Conservation (phyloP, 805 yeast species). For the Teunomyces kruisii region DNA sequence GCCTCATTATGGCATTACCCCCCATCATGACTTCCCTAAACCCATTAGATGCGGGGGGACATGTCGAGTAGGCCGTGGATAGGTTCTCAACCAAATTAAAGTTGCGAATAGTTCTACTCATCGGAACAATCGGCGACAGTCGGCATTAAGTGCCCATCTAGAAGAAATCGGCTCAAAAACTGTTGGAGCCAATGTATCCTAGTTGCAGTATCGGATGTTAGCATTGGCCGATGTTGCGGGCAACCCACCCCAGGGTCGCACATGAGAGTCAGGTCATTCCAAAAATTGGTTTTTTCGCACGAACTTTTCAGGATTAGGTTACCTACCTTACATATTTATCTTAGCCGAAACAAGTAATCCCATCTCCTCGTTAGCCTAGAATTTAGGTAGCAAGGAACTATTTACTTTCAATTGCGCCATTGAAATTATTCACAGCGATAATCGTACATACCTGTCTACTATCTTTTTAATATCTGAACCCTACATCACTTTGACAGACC, state of each 20-base stretch:
- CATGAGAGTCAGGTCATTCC: constrained; percentile 1
- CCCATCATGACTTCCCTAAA: too few species aligned
- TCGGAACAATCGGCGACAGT: too few species aligned
- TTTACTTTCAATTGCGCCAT: not conserved
- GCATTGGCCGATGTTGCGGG: constrained; percentile 1
- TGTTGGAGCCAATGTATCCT: too few species aligned
- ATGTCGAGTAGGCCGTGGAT: too few species aligned
- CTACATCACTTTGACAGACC: not conserved
- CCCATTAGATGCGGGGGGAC: too few species aligned
- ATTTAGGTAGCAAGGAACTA: not conserved
- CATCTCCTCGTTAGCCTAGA: not conserved
- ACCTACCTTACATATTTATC: not conserved
- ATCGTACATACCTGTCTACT: not conserved
- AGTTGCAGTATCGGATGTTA: too few species aligned
- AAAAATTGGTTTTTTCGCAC: not conserved
- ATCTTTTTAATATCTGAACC: not conserved
- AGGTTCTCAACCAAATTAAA: too few species aligned
- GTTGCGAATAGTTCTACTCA: too few species aligned
- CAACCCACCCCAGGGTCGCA: not conserved
- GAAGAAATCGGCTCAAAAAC: too few species aligned
- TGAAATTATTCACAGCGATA: too few species aligned
- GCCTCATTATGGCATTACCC: too few species aligned
- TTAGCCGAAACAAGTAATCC: not conserved
- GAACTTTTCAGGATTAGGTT: not conserved
- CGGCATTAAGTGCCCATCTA: too few species aligned